A percentile compares a stretch with the other conserved stretches of the same genome.
These are phyloP conservation scores for Geotrichum siamense DNA, from an alignment of 1,139 yeast genomes.

Conservation along the genomic window DNA sequence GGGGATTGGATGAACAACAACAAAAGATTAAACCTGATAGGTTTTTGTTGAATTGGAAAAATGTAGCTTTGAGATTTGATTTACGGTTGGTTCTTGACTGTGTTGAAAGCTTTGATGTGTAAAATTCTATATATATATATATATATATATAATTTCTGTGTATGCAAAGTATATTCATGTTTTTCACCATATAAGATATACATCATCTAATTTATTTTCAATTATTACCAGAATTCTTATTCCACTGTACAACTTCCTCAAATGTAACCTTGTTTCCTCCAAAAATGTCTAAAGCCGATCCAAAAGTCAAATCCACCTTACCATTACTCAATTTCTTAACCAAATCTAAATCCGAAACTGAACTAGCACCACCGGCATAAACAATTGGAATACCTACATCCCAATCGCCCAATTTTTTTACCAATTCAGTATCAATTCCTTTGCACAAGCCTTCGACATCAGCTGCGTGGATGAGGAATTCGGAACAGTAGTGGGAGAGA, in stretches of 20 bases:
- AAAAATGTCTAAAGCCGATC: constrained; percentile 88
- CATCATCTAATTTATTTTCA: not conserved
- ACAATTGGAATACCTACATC: constrained; percentile 66
- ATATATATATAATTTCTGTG: no score
- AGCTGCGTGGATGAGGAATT: constrained; percentile 91
- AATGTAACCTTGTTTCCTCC: constrained; percentile 80
- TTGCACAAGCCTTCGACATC: constrained; percentile 95
- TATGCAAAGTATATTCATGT: no score
- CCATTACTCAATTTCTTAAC: constrained; percentile 67
- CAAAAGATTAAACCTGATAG: not conserved
- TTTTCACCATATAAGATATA: not conserved
- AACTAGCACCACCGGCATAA: constrained; percentile 95
- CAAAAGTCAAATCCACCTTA: constrained; percentile 83
- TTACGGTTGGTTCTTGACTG: constrained; percentile 1
- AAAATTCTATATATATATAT: no score
- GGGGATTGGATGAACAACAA: constrained; percentile 43
- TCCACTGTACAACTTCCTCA: constrained; percentile 70
- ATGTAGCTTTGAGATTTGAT: not conserved
- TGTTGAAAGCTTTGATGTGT: constrained; percentile 3
- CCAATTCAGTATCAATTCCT: constrained; percentile 82
- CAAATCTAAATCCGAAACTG: constrained; percentile 54
- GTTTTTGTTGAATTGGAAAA: constrained; percentile 1
- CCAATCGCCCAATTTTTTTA: constrained; percentile 70
- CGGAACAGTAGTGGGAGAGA: constrained; percentile 65
- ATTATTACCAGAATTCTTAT: constrained; percentile 29